A percentile compares a stretch with the other conserved stretches of the same genome.
phyloP scores from a whole-genome alignment of 192 early-diverging fungal species.

The Chytriomyces hyalinus region DNA sequence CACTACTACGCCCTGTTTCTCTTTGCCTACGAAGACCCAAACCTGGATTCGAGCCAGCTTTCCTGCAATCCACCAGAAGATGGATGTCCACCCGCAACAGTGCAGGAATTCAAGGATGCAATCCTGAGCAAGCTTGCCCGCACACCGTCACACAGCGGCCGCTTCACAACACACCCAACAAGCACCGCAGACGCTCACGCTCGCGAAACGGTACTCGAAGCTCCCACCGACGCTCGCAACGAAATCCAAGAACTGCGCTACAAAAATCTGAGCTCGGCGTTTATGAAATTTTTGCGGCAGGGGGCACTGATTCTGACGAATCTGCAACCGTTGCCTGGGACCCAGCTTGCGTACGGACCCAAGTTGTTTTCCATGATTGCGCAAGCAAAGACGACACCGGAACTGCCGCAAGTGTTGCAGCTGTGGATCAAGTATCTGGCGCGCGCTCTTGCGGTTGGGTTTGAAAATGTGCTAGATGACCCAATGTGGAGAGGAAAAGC shows the following conservation, averaged over 20 bases:
- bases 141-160: slow-evolving; percentile 2
- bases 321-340: not conserved
- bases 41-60: not conserved
- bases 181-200: not conserved
- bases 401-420: slow-evolving; percentile 31
- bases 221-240: not conserved
- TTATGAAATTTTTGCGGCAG: slow-evolving; percentile 4
- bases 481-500: slow-evolving; percentile 42
- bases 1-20: slow-evolving; percentile 27
- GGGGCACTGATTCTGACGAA: not conserved
- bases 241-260: slow-evolving; percentile 15
- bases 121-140: not conserved
- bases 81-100: not conserved
- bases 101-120: slow-evolving; percentile 17
- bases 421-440: slow-evolving; percentile 25
- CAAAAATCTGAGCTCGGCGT: not conserved
- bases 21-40: slow-evolving; percentile 1
- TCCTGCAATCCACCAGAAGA: not conserved
- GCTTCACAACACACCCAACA: slow-evolving; percentile 25
- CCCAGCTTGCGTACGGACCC: not conserved
- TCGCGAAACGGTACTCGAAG: not conserved
- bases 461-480: slow-evolving; percentile 46
- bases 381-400: slow-evolving; percentile 9
- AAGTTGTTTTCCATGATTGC: slow-evolving; percentile 7
- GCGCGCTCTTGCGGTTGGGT: slow-evolving; percentile 29